A percentile compares a stretch with the other conserved stretches of the same genome.
Evolutionary conservation across 495 filamentous ascomycete genomes (phyloP).

Genomic region (Aspergillus ellipticus): DNA sequence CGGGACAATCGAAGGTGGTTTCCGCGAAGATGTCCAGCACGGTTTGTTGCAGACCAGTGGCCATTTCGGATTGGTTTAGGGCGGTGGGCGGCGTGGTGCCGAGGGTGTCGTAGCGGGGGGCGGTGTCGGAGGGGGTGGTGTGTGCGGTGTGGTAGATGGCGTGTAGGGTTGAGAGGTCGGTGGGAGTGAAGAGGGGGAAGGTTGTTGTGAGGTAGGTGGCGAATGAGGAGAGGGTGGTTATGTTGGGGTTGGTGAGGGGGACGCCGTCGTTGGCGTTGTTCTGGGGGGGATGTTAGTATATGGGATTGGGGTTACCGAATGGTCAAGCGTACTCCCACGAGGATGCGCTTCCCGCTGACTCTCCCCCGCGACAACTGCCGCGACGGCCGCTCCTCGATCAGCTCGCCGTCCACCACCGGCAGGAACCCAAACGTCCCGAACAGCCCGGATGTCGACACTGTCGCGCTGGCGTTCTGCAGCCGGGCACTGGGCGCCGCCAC

Average conservation of each 20-base stretch:
- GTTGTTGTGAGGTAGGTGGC: slow-evolving; percentile 37
- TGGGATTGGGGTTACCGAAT: not conserved
- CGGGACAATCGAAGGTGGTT: slow-evolving; percentile 57
- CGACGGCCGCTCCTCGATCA: slow-evolving; percentile 51
- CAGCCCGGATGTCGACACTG: slow-evolving; percentile 42
- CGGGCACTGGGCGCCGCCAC: slow-evolving; percentile 42
- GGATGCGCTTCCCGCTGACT: slow-evolving; percentile 50
- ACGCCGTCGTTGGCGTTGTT: slow-evolving; percentile 55
- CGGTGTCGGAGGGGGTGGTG: slow-evolving; percentile 20
- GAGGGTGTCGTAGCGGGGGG: slow-evolving; percentile 37
- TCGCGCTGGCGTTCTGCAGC: slow-evolving; percentile 54
- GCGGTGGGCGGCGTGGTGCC: slow-evolving; percentile 43
- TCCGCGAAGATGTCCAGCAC: slow-evolving; percentile 49
- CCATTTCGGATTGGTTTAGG: slow-evolving; percentile 46
- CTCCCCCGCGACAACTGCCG: slow-evolving; percentile 46
- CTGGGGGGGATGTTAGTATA: slow-evolving; percentile 18
- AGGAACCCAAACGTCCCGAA: slow-evolving; percentile 56
- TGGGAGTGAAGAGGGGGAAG: slow-evolving; percentile 48
- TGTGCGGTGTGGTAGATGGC: slow-evolving; percentile 38
- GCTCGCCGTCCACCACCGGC: slow-evolving; percentile 59
- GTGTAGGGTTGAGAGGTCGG: slow-evolving; percentile 42
- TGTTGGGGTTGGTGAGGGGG: slow-evolving; percentile 47
- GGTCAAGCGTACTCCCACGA: slow-evolving; percentile 39
- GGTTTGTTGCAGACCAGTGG: slow-evolving; percentile 47
- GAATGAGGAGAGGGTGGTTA: slow-evolving; percentile 45